Base-by-base conservation (phyloP, 2,329 filamentous ascomycete genomes). In the Apiospora hydei region DNA sequence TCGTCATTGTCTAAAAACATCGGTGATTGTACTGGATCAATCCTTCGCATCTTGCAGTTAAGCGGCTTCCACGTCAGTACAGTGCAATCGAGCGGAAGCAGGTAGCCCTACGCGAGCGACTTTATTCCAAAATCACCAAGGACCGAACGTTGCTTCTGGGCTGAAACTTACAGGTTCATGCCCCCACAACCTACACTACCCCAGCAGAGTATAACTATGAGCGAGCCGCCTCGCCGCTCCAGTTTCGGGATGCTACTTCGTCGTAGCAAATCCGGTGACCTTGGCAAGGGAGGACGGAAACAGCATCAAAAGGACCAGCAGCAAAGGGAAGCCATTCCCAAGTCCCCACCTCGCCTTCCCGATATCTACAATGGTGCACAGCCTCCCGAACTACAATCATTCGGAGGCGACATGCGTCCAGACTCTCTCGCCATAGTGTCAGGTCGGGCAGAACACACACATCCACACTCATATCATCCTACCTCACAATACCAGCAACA, bases 331-430 rank as follows among this genome's bases (percentile, higher is more conserved):
- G 80, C 85, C 73, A 85, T 91, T 51, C 87, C 90, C 57, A 86
- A 86, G 78, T 85, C 86, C 69, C 89, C 91, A 71, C 91, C 91
- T 72, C 88, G 88, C 76, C 84, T 90, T 43, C 88, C 88, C 34
- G 82, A 79, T 64, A 79, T 85, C 71, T 84, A 84, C 78, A 82
- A 83, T 79, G 82, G 82, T 74, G 78, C 77, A 67, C 75, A 78
- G 73, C 76, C 79, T 75, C 75, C 75, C 75, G 76, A 78, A 67
- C 73, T 81, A 34, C 76, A 80, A 70, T 80, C 81, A 34, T 84
- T 84, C 73, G 79, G 78, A 76, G 80, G 78, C 69, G 79, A 81
- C 61, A 74, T 72, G 66, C 78, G 79, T 70, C 79, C 80, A 68
- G 79, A 81, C 73, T 81, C 80, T 46, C 49, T 81, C 67, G 77